Base-by-base conservation (phyloP, 495 filamentous ascomycete species). In the Neurospora intermedia region DNA sequence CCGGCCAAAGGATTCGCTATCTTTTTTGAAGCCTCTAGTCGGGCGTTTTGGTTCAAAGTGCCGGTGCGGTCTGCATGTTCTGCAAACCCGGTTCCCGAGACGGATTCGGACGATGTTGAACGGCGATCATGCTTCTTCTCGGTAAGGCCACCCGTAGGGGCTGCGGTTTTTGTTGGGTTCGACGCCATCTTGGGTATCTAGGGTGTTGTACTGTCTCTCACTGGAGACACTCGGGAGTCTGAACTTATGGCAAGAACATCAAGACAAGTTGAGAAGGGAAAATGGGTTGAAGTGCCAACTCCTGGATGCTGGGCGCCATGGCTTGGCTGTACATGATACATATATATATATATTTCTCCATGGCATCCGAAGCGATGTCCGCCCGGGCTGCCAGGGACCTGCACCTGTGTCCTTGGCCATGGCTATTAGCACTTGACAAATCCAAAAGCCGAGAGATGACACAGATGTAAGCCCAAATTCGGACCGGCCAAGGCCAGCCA, bases 1-100 rank as follows among this genome's bases (percentile, higher is more conserved):
- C 90, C 91, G 9, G 87, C 87, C 15, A 96, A 84, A 40, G 93
- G 93, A 70, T 94, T 92, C 27, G 88, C 91, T 69, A 94, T 72
- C 72, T 78, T 82, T 23, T 80, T 74, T 18, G 81, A 80, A 20
- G 77, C 78, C 27, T 80, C 79, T 31, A 78, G 69, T 10, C 80
- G 77, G 8, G 41, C 59, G 1, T 70, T 77, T 38, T 40, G 48
- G 45, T n/a, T 45, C 43, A 3, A 11, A 40, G 9, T 69, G 20
- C n/a, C 20, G 3, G 18, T 13, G 46, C 8, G 39, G 38, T 73
- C 71, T 10, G 69, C n/a, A 39, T 75, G 74, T 11, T 70, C 74
- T 18, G 43, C 43, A n/a, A 69, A 48, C 1, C 42, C 72, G 8
- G 45, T 70, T 31, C 15, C 69, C 18, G 69, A 69, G 71, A 27